Percentiles rank a stretch among this genome's conserved stretches.
phyloP scores from a whole-genome alignment of 805 yeast genomes.

The Metschnikowia similis region DNA sequence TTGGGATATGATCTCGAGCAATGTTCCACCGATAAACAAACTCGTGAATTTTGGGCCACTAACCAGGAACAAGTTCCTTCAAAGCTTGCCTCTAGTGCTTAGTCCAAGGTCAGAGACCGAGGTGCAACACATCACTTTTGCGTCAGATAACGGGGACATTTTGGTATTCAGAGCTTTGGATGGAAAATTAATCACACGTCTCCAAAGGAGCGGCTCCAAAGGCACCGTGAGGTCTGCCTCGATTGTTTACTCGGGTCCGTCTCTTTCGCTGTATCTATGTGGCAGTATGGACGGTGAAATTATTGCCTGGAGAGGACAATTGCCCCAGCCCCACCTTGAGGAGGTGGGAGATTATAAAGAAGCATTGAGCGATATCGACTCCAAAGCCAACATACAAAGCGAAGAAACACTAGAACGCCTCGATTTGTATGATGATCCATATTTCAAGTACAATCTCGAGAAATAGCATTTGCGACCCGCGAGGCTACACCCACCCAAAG shows the following conservation, averaged over 20 bases:
- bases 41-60: slow-evolving; percentile 75
- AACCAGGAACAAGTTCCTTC: slow-evolving; percentile 57
- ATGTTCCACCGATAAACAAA: slow-evolving; percentile 49
- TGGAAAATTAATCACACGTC: slow-evolving; percentile 58
- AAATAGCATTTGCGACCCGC: background rate
- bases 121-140: slow-evolving; percentile 57
- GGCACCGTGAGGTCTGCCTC: slow-evolving; percentile 46
- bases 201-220: slow-evolving; percentile 43
- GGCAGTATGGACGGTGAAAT: slow-evolving; percentile 71
- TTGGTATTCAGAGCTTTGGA: slow-evolving; percentile 53
- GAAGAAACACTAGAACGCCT: background rate
- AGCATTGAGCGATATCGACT: background rate
- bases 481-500: no score
- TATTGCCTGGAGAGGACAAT: slow-evolving; percentile 43
- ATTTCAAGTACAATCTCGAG: slow-evolving; percentile 6
- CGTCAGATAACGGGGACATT: slow-evolving; percentile 73
- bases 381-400: background rate
- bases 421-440: slow-evolving; percentile 12
- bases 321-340: background rate
- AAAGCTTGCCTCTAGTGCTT: slow-evolving; percentile 48
- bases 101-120: slow-evolving; percentile 51
- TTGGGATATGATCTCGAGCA: slow-evolving; percentile 57
- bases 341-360: background rate
- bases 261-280: slow-evolving; percentile 45
- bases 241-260: slow-evolving; percentile 45